Evolutionary conservation across 345 rosid species (phyloP).

Genomic region (Gossypium stocksii): DNA sequence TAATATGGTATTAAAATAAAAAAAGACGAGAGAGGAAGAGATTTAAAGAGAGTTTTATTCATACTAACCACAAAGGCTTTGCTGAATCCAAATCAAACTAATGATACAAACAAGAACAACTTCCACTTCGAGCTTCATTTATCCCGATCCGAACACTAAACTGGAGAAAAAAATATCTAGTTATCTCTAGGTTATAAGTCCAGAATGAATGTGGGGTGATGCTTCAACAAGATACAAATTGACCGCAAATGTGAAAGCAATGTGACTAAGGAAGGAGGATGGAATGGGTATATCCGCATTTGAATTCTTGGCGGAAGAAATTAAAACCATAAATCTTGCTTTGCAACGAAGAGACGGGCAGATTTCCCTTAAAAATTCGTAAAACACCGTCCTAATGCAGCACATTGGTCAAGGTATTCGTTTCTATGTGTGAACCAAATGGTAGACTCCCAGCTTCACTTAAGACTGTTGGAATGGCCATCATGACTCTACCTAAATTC

Average conservation of each 20-base stretch:
- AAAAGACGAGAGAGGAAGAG: not conserved
- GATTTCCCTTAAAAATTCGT: no score
- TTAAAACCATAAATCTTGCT: no score
- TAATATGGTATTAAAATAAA: not conserved
- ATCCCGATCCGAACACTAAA: conserved; percentile 23
- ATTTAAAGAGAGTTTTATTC: not conserved
- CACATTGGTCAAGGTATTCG: not conserved
- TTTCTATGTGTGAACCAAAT: not conserved
- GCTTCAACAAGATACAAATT: conserved; percentile 3
- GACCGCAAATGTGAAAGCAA: not conserved
- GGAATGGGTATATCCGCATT: no score
- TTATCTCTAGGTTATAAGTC: conserved; percentile 13
- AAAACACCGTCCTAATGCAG: no score
- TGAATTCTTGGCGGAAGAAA: no score
- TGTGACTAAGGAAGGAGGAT: not conserved
- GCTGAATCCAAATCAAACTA: conserved; percentile 48
- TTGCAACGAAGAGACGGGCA: no score
- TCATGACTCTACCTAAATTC: not conserved
- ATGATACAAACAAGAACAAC: conserved; percentile 37
- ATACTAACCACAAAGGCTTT: conserved; percentile 65
- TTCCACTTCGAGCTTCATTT: conserved; percentile 56
- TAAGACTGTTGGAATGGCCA: no score
- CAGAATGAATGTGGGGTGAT: conserved; percentile 12
- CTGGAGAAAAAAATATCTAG: conserved; percentile 12
- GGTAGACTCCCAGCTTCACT: not conserved